Conservation (phyloP, 768 basidiomycete genomes). For the Tylopilus vinaceipallidus region DNA sequence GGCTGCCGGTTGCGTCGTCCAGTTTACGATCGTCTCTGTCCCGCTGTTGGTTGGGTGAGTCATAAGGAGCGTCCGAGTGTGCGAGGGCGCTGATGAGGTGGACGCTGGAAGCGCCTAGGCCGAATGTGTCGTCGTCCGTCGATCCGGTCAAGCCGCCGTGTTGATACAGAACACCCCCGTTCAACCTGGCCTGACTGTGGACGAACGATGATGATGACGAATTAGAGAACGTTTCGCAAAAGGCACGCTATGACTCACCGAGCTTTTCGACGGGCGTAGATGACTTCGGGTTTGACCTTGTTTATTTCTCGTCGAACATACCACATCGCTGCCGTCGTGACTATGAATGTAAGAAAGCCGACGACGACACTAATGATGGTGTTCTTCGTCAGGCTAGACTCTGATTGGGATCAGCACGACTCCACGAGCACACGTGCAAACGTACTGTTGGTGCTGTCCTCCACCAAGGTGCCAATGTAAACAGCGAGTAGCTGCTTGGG, state of each 20-base stretch:
- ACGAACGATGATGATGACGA: too few relatives aligned
- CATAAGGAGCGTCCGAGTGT: conserved; percentile 32
- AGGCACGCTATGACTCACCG: conserved; percentile 39
- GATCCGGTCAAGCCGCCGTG: conserved; percentile 29
- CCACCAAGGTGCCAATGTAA: conserved; percentile 82
- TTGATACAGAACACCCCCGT: conserved; percentile 33
- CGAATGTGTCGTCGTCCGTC: conserved; percentile 33
- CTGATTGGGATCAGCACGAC: conserved; percentile 12
- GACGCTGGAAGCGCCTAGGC: conserved; percentile 40
- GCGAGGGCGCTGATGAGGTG: conserved; percentile 40
- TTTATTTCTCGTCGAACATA: conserved; percentile 77
- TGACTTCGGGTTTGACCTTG: conserved; percentile 60
- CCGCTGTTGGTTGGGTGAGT: conserved; percentile 47
- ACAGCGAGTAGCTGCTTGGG: conserved; percentile 93
- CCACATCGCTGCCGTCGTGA: conserved; percentile 81
- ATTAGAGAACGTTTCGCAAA: conserved; percentile 2
- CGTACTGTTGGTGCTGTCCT: conserved; percentile 39
- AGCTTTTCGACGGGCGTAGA: conserved; percentile 69
- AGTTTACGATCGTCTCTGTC: conserved; percentile 47
- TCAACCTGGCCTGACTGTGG: conserved; percentile 53
- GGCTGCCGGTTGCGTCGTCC: conserved; percentile 45
- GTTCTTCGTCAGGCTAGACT: conserved; percentile 38
- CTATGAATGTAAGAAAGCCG: conserved; percentile 60
- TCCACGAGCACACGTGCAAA: not conserved
- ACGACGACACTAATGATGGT: conserved; percentile 70